A percentile compares a stretch with the other conserved stretches of the same genome.
phyloP scores from a whole-genome alignment of 306 rosid species.

The Quercus glauca region DNA sequence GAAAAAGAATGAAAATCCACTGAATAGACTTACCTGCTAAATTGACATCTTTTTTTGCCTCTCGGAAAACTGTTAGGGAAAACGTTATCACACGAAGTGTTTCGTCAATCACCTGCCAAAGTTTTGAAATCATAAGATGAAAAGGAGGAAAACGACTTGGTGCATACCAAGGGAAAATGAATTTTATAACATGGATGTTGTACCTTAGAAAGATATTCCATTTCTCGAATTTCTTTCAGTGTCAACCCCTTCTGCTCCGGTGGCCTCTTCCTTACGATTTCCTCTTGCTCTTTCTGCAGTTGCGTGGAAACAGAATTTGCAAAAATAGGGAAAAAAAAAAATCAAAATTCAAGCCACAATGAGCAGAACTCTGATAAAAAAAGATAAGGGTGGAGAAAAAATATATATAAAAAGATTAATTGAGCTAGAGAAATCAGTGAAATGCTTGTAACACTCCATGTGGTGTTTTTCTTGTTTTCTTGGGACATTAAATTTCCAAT shows the following conservation, averaged over 20 bases:
- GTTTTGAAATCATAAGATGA: not conserved
- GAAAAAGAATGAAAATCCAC: not conserved
- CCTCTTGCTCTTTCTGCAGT: slow-evolving; percentile 74
- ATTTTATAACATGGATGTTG: not conserved
- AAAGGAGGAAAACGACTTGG: not conserved
- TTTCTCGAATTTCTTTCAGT: slow-evolving; percentile 66
- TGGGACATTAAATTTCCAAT: too few relatives aligned
- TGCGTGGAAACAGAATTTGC: not conserved
- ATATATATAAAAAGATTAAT: slow-evolving; percentile 4
- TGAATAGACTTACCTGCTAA: slow-evolving; percentile 51
- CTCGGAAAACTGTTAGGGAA: slow-evolving; percentile 72
- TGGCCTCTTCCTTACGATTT: slow-evolving; percentile 57
- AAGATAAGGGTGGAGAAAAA: not conserved
- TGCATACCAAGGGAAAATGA: not conserved
- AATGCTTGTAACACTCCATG: too few relatives aligned
- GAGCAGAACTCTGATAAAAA: not conserved
- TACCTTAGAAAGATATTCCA: slow-evolving; percentile 80
- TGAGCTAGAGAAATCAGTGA: not conserved
- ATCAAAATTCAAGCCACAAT: not conserved
- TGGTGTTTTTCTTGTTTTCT: too few relatives aligned
- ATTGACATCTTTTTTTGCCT: slow-evolving; percentile 72
- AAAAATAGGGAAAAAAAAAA: not conserved
- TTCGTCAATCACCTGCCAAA: slow-evolving; percentile 75
- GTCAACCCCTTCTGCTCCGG: slow-evolving; percentile 57
- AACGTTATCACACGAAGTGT: slow-evolving; percentile 74